These are phyloP conservation scores for Teratosphaeria gauchensis DNA, from an alignment of 2,329 filamentous ascomycete species.

Conservation along the genomic window DNA sequence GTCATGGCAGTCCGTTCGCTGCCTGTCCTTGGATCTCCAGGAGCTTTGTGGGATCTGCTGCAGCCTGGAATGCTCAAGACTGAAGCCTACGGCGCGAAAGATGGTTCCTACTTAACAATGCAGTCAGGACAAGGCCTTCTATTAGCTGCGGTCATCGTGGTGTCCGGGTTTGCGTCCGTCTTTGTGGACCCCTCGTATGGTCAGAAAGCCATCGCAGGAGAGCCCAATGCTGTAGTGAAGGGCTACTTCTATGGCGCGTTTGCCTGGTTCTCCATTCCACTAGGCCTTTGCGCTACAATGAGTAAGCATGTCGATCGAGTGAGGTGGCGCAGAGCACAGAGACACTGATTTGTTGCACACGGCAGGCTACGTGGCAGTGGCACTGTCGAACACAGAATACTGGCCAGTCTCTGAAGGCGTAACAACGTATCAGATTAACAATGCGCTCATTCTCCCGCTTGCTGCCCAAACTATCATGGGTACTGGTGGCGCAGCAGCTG, in stretches of 20 bases:
- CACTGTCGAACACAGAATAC: not conserved
- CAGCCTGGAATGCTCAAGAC: slow-evolving; percentile 4
- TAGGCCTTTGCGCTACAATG: slow-evolving; percentile 6
- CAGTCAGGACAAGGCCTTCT: slow-evolving; percentile 14
- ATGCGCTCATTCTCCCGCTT: slow-evolving; percentile 13
- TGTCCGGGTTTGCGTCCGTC: not conserved
- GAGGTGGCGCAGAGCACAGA: not conserved
- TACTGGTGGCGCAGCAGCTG: slow-evolving; percentile 25
- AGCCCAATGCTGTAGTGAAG: slow-evolving; percentile 8
- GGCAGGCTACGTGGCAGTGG: slow-evolving; percentile 16
- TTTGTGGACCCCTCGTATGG: not conserved
- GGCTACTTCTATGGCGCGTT: slow-evolving; percentile 18
- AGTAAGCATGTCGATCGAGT: not conserved
- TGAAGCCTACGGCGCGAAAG: slow-evolving; percentile 13
- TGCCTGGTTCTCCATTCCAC: slow-evolving; percentile 20
- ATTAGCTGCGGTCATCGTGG: slow-evolving; percentile 14
- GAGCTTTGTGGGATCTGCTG: not conserved
- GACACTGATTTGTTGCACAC: not conserved
- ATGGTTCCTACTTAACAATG: slow-evolving; percentile 19
- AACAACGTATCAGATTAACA: not conserved
- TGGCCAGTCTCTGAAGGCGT: not conserved
- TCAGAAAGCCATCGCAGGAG: slow-evolving; percentile 19
- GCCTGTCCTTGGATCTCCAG: not conserved
- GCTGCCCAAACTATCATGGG: slow-evolving; percentile 27
- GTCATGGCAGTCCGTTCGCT: slow-evolving; percentile 5